A percentile compares a stretch with the other conserved stretches of the same genome.
These are phyloP conservation scores for Solanum pimpinellifolium DNA, from an alignment of 257 asterid genomes.

Conservation along the genomic window DNA sequence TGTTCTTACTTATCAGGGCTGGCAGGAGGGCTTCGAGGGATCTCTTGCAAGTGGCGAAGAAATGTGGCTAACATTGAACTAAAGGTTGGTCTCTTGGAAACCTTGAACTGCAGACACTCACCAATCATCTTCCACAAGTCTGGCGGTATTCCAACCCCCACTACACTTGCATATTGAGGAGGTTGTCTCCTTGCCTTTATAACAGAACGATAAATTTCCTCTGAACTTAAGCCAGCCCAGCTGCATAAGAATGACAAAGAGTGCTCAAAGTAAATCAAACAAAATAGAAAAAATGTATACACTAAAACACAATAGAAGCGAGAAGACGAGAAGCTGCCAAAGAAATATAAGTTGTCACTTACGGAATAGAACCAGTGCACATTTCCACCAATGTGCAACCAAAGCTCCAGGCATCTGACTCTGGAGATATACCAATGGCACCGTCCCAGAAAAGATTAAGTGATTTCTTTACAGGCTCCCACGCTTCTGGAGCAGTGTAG, in stretches of 20 bases:
- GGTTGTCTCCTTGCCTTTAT: constrained; percentile 79
- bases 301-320: too few relatives aligned
- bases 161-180: constrained; percentile 94
- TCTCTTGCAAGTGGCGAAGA: constrained; percentile 89
- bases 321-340: neutral
- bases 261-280: constrained; percentile 3
- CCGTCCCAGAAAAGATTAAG: constrained; percentile 95
- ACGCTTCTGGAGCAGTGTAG: constrained; percentile 97
- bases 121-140: constrained; percentile 99
- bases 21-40: constrained; percentile 93
- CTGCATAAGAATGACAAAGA: constrained; percentile 33
- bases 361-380: constrained; percentile 99
- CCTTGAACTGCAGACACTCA: constrained; percentile 91
- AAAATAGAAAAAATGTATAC: neutral
- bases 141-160: constrained; percentile 95
- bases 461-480: constrained; percentile 95
- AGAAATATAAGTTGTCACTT: constrained; percentile 28
- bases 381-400: constrained; percentile 98
- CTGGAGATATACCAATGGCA: constrained; percentile 92
- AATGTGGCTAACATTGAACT: constrained; percentile 82
- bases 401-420: constrained; percentile 99
- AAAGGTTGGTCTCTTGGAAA: constrained; percentile 84
- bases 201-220: constrained; percentile 84
- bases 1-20: constrained; percentile 86
- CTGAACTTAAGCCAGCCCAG: constrained; percentile 90